phyloP scores from a whole-genome alignment of 2,329 filamentous ascomycete genomes.

The Chaetomium strumarium region DNA sequence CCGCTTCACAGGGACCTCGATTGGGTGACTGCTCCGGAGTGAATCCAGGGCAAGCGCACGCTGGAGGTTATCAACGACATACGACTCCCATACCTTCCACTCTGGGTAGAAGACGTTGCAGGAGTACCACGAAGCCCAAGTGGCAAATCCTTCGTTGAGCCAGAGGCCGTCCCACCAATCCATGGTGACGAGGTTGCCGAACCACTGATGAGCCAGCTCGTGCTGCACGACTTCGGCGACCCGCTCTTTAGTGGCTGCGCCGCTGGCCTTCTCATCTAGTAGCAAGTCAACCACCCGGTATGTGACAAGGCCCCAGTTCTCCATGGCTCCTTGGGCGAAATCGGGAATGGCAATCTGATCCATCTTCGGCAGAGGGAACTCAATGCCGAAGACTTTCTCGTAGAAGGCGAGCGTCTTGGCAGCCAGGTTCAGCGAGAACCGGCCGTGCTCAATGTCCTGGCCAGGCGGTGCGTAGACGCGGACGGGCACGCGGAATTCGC shows the following conservation, averaged over 20 bases:
- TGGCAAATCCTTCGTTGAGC: conserved; percentile 88
- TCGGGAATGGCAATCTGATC: conserved; percentile 95
- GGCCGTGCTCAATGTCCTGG: conserved; percentile 82
- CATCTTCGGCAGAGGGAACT: conserved; percentile 89
- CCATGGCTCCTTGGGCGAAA: conserved; percentile 93
- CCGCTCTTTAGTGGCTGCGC: conserved; percentile 83
- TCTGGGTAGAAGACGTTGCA: conserved; percentile 95
- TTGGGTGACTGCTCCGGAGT: conserved; percentile 88
- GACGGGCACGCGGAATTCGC: conserved; percentile 83
- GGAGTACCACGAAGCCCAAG: conserved; percentile 81
- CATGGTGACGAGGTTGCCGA: conserved; percentile 87
- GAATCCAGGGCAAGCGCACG: conserved; percentile 84
- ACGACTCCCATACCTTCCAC: conserved; percentile 97
- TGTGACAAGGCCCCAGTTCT: conserved; percentile 96
- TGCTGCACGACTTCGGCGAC: conserved; percentile 96
- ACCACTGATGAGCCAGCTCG: conserved; percentile 91
- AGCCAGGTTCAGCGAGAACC: conserved; percentile 84
- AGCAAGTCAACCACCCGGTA: conserved; percentile 90
- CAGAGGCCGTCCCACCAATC: conserved; percentile 91
- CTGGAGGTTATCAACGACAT: conserved; percentile 88
- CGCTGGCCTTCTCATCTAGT: conserved; percentile 85
- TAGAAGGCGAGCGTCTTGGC: conserved; percentile 90
- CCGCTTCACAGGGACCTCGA: conserved; percentile 91
- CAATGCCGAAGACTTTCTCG: conserved; percentile 85
- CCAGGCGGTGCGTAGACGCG: conserved; percentile 91